phyloP scores from a whole-genome alignment of 129 eudicot genomes.

The Scalesia atractyloides region DNA sequence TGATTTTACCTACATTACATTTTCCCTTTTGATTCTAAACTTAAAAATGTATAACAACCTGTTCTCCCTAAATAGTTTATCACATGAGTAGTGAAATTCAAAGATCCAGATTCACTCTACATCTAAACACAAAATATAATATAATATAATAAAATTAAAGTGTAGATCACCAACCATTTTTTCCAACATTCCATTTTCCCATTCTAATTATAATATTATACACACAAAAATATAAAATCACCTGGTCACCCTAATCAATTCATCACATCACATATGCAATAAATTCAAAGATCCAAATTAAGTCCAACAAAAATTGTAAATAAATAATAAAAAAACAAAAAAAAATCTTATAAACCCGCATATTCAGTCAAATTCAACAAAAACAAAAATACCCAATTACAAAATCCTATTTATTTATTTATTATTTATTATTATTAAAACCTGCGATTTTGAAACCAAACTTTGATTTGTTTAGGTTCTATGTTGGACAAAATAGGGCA shows the following conservation, averaged over 20 bases:
- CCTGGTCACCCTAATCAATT: neutral
- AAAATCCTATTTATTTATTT: neutral
- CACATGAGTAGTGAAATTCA: neutral
- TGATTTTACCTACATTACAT: neutral
- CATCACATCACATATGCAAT: neutral
- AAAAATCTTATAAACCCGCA: neutral
- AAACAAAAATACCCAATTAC: neutral
- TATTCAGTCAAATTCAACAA: constrained; percentile 1
- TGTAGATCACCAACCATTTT: neutral
- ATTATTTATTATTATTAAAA: constrained; percentile 26
- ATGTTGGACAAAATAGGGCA: constrained; percentile 88
- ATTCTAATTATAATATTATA: neutral
- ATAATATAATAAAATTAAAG: neutral
- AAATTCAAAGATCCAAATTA: neutral
- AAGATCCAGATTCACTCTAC: neutral
- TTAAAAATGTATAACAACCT: neutral
- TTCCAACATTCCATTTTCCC: constrained; percentile 6
- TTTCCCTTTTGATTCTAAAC: neutral
- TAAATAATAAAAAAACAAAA: no score
- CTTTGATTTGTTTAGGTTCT: constrained; percentile 96
- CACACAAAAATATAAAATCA: neutral
- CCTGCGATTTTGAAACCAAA: constrained; percentile 94
- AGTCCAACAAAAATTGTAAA: neutral
- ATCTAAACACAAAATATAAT: neutral
- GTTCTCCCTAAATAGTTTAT: neutral